Percentiles rank a stretch among this genome's conserved stretches.
Evolutionary conservation across 331 rosid species (phyloP).

Genomic region (Telfairia occidentalis): DNA sequence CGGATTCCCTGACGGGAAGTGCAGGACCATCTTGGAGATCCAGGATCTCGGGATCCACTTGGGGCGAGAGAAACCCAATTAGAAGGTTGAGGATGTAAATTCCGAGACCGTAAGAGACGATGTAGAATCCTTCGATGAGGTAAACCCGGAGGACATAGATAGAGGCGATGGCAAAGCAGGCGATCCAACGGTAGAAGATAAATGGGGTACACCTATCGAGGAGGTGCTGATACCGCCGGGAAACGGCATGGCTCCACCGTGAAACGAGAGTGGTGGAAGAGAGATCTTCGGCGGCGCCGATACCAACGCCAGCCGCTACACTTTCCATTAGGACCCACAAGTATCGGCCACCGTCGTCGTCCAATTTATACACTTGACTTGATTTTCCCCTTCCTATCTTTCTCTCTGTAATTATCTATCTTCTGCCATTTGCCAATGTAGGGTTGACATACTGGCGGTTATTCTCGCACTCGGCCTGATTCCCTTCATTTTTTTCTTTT

Average conservation of each 20-base stretch:
- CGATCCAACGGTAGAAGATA: conserved; percentile 67
- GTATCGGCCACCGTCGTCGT: background rate
- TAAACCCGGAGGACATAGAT: conserved; percentile 63
- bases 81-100: conserved; percentile 77
- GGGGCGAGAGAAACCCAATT: conserved; percentile 80
- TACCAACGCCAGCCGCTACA: conserved; percentile 37
- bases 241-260: conserved; percentile 35
- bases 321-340: conserved; percentile 26
- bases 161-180: conserved; percentile 25
- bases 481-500: background rate
- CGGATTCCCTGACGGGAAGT: conserved; percentile 68
- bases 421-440: background rate
- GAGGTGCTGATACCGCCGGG: conserved; percentile 49
- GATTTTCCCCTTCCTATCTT: background rate
- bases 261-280: conserved; percentile 28
- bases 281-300: conserved; percentile 23
- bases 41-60: conserved; percentile 72
- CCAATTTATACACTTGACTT: background rate
- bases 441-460: background rate
- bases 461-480: background rate
- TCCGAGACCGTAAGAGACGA: conserved; percentile 77
- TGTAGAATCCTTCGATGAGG: conserved; percentile 69
- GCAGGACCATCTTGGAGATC: conserved; percentile 56
- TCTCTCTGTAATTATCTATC: background rate
- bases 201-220: conserved; percentile 65